Conservation (phyloP, 106 monocot species). For the Xerophyta viscosa region DNA sequence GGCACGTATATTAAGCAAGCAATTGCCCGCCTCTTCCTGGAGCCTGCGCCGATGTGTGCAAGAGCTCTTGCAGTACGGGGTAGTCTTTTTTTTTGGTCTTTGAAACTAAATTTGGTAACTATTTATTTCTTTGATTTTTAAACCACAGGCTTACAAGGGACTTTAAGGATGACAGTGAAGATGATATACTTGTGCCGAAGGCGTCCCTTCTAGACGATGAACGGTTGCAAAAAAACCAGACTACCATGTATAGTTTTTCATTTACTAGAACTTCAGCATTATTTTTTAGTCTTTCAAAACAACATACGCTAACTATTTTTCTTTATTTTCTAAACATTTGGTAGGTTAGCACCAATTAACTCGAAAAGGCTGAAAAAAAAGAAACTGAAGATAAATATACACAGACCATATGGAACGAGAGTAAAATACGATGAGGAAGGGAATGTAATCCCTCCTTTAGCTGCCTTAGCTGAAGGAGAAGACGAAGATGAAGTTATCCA, state of each 20-base stretch:
- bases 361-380: slow-evolving; percentile 53
- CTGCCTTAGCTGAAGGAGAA: slow-evolving; percentile 42
- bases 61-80: too few species aligned
- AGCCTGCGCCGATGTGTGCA: too few species aligned
- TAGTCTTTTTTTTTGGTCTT: too few species aligned
- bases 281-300: neutral
- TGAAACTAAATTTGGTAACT: too few species aligned
- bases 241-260: too few species aligned
- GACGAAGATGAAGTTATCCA: slow-evolving; percentile 17
- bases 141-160: too few species aligned
- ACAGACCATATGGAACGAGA: slow-evolving; percentile 71
- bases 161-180: slow-evolving; percentile 25
- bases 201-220: slow-evolving; percentile 19
- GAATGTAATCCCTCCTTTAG: slow-evolving; percentile 62
- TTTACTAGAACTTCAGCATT: too few species aligned
- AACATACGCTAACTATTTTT: neutral
- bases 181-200: slow-evolving; percentile 47
- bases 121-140: too few species aligned
- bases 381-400: slow-evolving; percentile 88
- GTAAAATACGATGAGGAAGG: slow-evolving; percentile 88
- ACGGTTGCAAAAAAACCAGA: too few species aligned
- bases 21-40: too few species aligned
- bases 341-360: slow-evolving; percentile 29
- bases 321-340: neutral
- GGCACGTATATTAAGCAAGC: too few species aligned